Conservation (phyloP, 345 rosid species). For the Murraya paniculata region DNA sequence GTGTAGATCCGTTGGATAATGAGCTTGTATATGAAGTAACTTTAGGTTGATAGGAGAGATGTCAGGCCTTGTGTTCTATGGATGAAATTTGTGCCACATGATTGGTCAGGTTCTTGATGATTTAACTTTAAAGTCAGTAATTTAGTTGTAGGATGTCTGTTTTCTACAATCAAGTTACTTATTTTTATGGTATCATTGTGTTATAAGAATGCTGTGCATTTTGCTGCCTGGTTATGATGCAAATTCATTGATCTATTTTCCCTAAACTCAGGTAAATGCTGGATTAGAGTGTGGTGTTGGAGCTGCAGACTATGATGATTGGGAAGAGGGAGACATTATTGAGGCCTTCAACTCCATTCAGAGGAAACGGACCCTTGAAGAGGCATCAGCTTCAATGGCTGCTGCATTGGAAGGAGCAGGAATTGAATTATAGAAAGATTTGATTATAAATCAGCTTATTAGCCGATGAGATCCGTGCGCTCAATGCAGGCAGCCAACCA, state of each 20-base stretch:
- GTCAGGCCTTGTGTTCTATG: neutral
- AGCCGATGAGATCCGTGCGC: neutral
- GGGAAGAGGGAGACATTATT: constrained; percentile 75
- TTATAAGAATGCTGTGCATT: neutral
- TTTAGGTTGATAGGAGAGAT: neutral
- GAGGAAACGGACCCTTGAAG: constrained; percentile 91
- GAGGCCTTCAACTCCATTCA: constrained; percentile 69
- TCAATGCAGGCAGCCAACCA: neutral
- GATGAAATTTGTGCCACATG: neutral
- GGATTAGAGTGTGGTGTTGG: constrained; percentile 93
- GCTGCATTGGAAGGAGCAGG: constrained; percentile 78
- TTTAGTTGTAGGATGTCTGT: neutral
- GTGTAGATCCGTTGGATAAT: neutral
- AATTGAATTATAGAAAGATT: constrained; percentile 27
- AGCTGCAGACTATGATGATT: constrained; percentile 60
- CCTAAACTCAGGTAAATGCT: constrained; percentile 63
- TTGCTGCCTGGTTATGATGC: neutral
- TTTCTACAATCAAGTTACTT: neutral
- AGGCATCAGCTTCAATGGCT: constrained; percentile 94
- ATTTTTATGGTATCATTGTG: neutral
- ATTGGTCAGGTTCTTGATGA: neutral
- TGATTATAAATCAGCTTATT: neutral
- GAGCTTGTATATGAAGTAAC: neutral
- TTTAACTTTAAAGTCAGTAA: neutral
- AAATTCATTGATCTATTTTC: neutral